A percentile compares a stretch with the other conserved stretches of the same genome.
phyloP scores from a whole-genome alignment of 306 rosid genomes.

The Rosa multiflora region DNA sequence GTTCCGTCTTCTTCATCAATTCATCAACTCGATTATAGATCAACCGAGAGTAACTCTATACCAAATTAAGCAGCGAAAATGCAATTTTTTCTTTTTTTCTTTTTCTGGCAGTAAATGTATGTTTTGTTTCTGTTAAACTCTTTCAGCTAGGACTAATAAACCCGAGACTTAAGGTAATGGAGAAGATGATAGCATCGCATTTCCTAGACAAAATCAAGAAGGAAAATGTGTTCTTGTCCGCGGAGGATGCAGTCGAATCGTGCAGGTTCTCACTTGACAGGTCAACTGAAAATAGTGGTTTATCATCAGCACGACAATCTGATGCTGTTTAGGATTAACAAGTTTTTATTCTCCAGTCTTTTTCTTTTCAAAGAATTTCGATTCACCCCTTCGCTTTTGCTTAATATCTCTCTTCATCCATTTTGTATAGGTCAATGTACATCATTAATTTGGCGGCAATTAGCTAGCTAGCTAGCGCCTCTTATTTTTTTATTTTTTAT shows the following conservation, averaged over 20 bases:
- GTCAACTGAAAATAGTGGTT: constrained; percentile 11
- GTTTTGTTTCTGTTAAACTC: not conserved
- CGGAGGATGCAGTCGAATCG: constrained; percentile 66
- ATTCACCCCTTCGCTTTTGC: no score
- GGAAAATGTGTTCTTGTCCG: constrained; percentile 46
- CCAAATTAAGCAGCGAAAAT: no score
- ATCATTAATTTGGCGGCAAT: not conserved
- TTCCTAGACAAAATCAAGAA: constrained; percentile 62
- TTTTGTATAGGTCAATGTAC: not conserved
- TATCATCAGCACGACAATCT: not conserved
- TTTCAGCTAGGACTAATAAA: constrained; percentile 57
- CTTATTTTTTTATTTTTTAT: no score
- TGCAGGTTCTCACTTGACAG: constrained; percentile 38
- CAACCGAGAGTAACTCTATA: not conserved
- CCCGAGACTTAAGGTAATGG: constrained; percentile 81
- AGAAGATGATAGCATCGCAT: constrained; percentile 58
- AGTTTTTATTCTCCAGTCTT: no score
- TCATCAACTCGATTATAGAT: not conserved
- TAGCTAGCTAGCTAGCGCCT: not conserved
- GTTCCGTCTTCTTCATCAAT: not conserved
- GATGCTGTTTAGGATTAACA: not conserved
- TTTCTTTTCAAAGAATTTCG: no score
- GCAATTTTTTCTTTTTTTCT: no score
- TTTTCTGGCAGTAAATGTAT: not conserved
- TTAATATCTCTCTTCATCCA: no score